Percentiles rank a stretch among this genome's conserved stretches.
Conservation (phyloP, 2,329 filamentous ascomycete species). For the Microdochium paspali region DNA sequence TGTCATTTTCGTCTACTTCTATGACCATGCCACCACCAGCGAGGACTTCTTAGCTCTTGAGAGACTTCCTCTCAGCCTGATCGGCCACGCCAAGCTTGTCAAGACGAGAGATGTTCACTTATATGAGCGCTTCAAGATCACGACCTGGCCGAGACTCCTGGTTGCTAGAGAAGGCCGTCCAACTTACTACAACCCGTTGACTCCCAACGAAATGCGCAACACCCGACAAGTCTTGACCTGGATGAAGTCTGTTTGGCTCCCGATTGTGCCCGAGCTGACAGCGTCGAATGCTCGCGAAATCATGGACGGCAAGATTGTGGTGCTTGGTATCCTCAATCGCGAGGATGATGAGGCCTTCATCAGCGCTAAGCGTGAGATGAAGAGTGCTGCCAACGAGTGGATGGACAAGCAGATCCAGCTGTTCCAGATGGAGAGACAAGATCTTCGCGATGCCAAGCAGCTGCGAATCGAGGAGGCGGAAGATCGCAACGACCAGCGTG, state of each 20-base stretch:
- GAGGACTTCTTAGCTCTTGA: conserved; percentile 90
- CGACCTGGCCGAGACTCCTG: conserved; percentile 88
- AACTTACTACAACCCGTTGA: conserved; percentile 80
- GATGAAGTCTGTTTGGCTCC: conserved; percentile 96
- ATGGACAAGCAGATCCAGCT: conserved; percentile 91
- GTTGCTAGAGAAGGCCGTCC: conserved; percentile 84
- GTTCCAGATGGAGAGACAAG: conserved; percentile 88
- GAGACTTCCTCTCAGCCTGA: conserved; percentile 74
- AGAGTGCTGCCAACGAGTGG: conserved; percentile 93
- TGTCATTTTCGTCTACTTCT: conserved; percentile 95
- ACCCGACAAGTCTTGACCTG: conserved; percentile 70
- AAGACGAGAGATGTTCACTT: conserved; percentile 76
- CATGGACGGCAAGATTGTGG: conserved; percentile 92
- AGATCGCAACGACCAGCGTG: conserved; percentile 83
- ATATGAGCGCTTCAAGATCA: conserved; percentile 82
- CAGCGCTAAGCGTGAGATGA: conserved; percentile 76
- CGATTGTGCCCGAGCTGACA: conserved; percentile 88
- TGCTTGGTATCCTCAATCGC: conserved; percentile 78
- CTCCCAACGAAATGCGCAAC: conserved; percentile 88
- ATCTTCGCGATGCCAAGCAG: conserved; percentile 89
- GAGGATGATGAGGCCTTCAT: conserved; percentile 72
- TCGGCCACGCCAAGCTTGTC: conserved; percentile 85
- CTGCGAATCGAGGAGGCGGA: conserved; percentile 93
- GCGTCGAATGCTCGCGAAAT: conserved; percentile 87
- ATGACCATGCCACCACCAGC: conserved; percentile 85